These are phyloP conservation scores for Nelumbo lutea DNA, from an alignment of 164 flowering plant species.

Conservation along the genomic window DNA sequence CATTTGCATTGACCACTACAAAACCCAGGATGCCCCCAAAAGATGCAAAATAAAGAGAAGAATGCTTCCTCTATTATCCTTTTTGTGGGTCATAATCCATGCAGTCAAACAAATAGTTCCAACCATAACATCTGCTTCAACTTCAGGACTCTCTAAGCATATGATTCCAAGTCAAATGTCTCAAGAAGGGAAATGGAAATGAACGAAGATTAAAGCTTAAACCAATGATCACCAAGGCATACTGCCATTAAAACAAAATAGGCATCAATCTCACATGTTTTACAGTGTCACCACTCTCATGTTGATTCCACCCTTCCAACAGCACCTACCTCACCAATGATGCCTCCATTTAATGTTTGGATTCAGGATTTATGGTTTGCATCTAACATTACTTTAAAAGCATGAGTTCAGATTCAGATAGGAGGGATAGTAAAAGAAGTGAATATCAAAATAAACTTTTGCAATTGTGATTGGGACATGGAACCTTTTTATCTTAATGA, in stretches of 20 bases:
- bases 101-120: background rate
- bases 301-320: background rate
- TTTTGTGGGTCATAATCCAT: too few species aligned
- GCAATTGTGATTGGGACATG: background rate
- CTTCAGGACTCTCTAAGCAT: background rate
- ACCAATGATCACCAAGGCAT: background rate
- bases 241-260: background rate
- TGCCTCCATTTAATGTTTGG: background rate
- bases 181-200: background rate
- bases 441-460: background rate
- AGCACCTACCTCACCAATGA: background rate
- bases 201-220: background rate
- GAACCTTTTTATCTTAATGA: background rate
- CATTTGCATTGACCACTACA: too few species aligned
- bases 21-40: too few species aligned
- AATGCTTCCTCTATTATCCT: background rate
- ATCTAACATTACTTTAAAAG: background rate
- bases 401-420: background rate
- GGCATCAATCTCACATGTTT: background rate
- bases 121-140: background rate
- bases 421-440: background rate
- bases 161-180: background rate
- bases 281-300: background rate
- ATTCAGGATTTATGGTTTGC: background rate
- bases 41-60: background rate